phyloP scores from a whole-genome alignment of 2,329 filamentous ascomycete species.

The Pestalotiopsis sp. region DNA sequence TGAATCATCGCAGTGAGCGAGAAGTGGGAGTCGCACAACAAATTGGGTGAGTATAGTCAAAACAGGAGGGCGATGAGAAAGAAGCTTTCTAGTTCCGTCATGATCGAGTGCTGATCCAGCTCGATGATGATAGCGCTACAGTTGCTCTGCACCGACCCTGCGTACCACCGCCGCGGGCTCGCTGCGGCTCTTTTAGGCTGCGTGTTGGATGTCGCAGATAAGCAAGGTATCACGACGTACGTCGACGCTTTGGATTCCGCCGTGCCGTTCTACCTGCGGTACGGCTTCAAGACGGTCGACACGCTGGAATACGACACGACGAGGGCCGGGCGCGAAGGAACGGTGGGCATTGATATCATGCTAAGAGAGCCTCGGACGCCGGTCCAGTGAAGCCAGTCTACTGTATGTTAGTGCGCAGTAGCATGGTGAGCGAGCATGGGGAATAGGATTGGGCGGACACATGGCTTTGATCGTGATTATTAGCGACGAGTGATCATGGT shows the following conservation, averaged over 20 bases:
- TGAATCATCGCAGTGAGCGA: slow-evolving; percentile 12
- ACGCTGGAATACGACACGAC: slow-evolving; percentile 14
- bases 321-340: slow-evolving; percentile 14
- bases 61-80: not conserved
- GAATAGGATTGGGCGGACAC: not conserved
- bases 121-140: slow-evolving; percentile 7
- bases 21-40: slow-evolving; percentile 27
- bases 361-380: slow-evolving; percentile 8
- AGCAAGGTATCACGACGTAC: slow-evolving; percentile 14
- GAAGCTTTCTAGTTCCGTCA: not conserved
- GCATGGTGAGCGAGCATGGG: not conserved
- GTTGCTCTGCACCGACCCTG: slow-evolving; percentile 12
- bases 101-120: not conserved
- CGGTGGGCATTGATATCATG: slow-evolving; percentile 13
- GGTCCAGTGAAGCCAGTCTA: no score
- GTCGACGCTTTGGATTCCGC: slow-evolving; percentile 16
- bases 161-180: slow-evolving; percentile 14
- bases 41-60: slow-evolving; percentile 24
- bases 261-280: slow-evolving; percentile 11
- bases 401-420: not conserved
- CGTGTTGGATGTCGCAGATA: slow-evolving; percentile 13
- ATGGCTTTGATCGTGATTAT: not conserved
- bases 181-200: slow-evolving; percentile 10
- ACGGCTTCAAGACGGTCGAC: slow-evolving; percentile 16
- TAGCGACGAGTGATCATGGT: not conserved